A percentile compares a stretch with the other conserved stretches of the same genome.
These are phyloP conservation scores for Penicillium canariense DNA, from an alignment of 495 filamentous ascomycete species.

Conservation along the genomic window DNA sequence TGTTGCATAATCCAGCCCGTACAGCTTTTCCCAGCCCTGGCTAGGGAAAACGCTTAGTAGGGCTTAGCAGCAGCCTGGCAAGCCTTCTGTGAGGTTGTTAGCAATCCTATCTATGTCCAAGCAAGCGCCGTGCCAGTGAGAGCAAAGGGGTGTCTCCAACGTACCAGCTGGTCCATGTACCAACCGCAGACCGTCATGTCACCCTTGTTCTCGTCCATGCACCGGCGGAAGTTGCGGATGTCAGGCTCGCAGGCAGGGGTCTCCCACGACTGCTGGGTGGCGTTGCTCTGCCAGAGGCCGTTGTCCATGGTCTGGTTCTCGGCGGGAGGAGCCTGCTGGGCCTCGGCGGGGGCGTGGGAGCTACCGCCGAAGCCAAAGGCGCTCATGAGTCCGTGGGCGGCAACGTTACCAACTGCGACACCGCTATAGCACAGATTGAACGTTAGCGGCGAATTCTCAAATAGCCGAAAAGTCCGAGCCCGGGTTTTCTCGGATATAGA, in stretches of 20 bases:
- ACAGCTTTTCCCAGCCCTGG: not conserved
- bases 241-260: constrained; percentile 69
- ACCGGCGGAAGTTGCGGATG: constrained; percentile 83
- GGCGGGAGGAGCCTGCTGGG: constrained; percentile 43
- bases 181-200: constrained; percentile 95
- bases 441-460: constrained; percentile 7
- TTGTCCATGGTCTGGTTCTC: constrained; percentile 47
- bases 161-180: constrained; percentile 92
- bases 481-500: too few relatives aligned
- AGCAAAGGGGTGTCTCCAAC: constrained; percentile 14
- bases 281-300: constrained; percentile 53
- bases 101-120: constrained; percentile 9
- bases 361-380: constrained; percentile 52
- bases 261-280: constrained; percentile 46
- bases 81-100: constrained; percentile 62
- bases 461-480: not conserved
- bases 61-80: constrained; percentile 87
- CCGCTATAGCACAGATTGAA: constrained; percentile 54
- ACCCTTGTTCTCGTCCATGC: constrained; percentile 90
- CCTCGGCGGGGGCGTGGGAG: constrained; percentile 52
- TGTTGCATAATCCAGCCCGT: not conserved
- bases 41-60: constrained; percentile 56
- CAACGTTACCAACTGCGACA: constrained; percentile 94
- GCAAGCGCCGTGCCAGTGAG: not conserved
- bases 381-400: constrained; percentile 82